These are phyloP conservation scores for Terfezia claveryi DNA, from an alignment of 495 filamentous ascomycete genomes.

Conservation along the genomic window DNA sequence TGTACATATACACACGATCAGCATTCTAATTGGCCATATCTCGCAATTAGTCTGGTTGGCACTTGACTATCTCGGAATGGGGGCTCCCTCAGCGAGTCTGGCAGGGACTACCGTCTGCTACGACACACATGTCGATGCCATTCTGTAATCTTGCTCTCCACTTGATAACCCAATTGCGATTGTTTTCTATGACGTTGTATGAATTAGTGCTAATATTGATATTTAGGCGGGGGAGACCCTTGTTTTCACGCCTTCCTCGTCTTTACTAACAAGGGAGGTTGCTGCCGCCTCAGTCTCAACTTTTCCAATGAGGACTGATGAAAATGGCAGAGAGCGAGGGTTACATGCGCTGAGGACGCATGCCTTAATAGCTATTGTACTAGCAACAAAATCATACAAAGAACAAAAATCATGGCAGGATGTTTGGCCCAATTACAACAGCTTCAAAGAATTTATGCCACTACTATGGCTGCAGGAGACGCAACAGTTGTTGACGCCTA, in stretches of 20 bases:
- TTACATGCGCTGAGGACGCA: conserved; percentile 32
- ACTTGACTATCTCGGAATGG: too few species aligned
- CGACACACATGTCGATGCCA: too few species aligned
- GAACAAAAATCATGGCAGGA: conserved; percentile 36
- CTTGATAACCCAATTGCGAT: too few species aligned
- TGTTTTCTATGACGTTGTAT: conserved; percentile 13
- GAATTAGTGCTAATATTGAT: not conserved
- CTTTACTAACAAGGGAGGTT: conserved; percentile 38
- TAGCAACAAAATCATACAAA: conserved; percentile 30
- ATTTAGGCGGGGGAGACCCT: conserved; percentile 30
- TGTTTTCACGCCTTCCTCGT: conserved; percentile 38
- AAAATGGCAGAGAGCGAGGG: conserved; percentile 17
- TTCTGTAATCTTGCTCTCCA: too few species aligned
- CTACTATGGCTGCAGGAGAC: conserved; percentile 38
- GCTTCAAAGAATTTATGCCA: conserved; percentile 43
- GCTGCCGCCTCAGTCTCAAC: conserved; percentile 26
- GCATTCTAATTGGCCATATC: too few species aligned
- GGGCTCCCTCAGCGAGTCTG: conserved; percentile 1
- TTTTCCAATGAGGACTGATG: conserved; percentile 23
- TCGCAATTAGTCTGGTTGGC: too few species aligned
- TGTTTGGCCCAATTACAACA: conserved; percentile 38
- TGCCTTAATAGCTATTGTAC: conserved; percentile 45
- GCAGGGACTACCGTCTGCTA: not conserved
- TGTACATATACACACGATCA: not conserved
- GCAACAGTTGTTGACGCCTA: conserved; percentile 27